Evolutionary conservation across 2,329 filamentous ascomycete genomes (phyloP).

Genomic region (Penicillium olsonii): DNA sequence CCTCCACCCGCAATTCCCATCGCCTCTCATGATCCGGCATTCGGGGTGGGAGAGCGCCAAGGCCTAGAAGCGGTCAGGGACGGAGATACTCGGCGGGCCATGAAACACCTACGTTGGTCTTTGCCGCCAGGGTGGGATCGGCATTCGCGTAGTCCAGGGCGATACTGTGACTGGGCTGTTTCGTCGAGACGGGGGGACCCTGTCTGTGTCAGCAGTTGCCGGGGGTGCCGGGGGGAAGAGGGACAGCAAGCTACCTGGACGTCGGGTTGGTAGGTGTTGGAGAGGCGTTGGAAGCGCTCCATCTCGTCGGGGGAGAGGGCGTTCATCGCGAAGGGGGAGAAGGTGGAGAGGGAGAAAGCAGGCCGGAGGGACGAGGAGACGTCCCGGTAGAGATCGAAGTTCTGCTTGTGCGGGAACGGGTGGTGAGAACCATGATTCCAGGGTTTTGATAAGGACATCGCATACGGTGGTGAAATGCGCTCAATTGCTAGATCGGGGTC

Average conservation of each 20-base stretch:
- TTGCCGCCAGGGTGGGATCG: slow-evolving; percentile 79
- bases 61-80: slow-evolving; percentile 53
- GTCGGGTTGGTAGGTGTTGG: slow-evolving; percentile 61
- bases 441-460: slow-evolving; percentile 41
- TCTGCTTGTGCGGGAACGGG: slow-evolving; percentile 33
- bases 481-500: background rate
- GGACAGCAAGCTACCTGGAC: slow-evolving; percentile 45
- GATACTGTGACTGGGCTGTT: slow-evolving; percentile 74
- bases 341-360: slow-evolving; percentile 24
- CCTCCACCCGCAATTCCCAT: slow-evolving; percentile 97
- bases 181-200: slow-evolving; percentile 81
- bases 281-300: slow-evolving; percentile 63
- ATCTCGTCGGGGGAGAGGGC: slow-evolving; percentile 54
- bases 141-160: slow-evolving; percentile 85
- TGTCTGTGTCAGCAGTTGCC: slow-evolving; percentile 44
- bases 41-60: slow-evolving; percentile 82
- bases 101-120: slow-evolving; percentile 68
- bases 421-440: slow-evolving; percentile 35
- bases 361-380: slow-evolving; percentile 24
- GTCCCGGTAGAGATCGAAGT: slow-evolving; percentile 27
- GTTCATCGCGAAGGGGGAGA: slow-evolving; percentile 36
- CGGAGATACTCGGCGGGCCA: background rate
- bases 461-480: slow-evolving; percentile 24
- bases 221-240: background rate
- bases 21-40: slow-evolving; percentile 84